A percentile compares a stretch with the other conserved stretches of the same genome.
phyloP scores from a whole-genome alignment of 768 basidiomycete species.

The Vararia minispora region DNA sequence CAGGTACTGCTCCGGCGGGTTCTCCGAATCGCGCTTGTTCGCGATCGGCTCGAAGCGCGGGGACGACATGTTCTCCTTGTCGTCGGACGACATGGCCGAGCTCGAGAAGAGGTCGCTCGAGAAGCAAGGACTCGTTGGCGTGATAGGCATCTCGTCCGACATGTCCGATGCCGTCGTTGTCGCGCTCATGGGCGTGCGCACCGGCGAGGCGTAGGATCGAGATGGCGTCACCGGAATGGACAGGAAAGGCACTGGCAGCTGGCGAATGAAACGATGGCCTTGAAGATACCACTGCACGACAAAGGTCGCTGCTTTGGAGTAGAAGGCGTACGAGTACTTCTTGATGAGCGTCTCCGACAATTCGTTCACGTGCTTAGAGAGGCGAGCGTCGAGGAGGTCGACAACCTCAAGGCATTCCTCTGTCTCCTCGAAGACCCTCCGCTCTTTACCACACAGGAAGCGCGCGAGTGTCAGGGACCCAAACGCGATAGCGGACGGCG shows the following conservation, averaged over 20 bases:
- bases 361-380: constrained; percentile 82
- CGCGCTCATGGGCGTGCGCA: constrained; percentile 66
- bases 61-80: constrained; percentile 66
- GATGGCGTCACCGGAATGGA: constrained; percentile 62
- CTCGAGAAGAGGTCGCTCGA: constrained; percentile 42
- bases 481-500: constrained; percentile 81
- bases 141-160: constrained; percentile 78
- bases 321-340: constrained; percentile 96
- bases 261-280: constrained; percentile 62
- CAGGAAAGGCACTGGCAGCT: constrained; percentile 25
- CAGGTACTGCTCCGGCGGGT: constrained; percentile 62
- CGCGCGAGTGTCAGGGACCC: constrained; percentile 85
- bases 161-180: constrained; percentile 63
- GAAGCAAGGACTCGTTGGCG: constrained; percentile 63
- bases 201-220: constrained; percentile 32
- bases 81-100: constrained; percentile 50
- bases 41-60: constrained; percentile 60
- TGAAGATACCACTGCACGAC: constrained; percentile 91
- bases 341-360: constrained; percentile 94
- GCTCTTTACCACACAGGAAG: constrained; percentile 72
- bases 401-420: constrained; percentile 78
- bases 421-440: constrained; percentile 75
- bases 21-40: constrained; percentile 60
- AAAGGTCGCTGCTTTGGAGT: constrained; percentile 89
- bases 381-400: constrained; percentile 72